Evolutionary conservation across 192 early-diverging fungal genomes (phyloP).

Genomic region (Gonapodya prolifera): DNA sequence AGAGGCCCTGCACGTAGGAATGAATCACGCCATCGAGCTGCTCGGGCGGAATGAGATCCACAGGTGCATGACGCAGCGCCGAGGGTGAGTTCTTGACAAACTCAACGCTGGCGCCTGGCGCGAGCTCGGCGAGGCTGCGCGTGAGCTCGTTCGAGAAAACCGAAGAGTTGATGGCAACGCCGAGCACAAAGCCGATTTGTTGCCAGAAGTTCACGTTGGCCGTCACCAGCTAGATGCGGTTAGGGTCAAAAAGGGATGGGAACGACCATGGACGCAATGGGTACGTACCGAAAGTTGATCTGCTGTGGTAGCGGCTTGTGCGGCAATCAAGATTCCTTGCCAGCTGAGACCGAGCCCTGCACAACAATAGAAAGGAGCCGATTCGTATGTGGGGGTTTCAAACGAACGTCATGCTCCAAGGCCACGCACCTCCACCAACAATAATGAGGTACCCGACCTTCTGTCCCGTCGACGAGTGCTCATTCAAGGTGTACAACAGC

Average conservation of each 20-base stretch:
- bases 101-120: background rate
- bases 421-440: conserved; percentile 58
- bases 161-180: background rate
- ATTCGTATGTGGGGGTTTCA: conserved; percentile 29
- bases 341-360: conserved; percentile 46
- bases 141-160: background rate
- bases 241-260: background rate
- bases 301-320: background rate
- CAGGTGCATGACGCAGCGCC: background rate
- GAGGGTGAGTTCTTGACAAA: background rate
- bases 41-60: background rate
- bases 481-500: conserved; percentile 37
- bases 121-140: background rate
- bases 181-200: background rate
- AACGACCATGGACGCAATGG: background rate
- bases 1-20: background rate
- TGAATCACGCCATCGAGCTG: background rate
- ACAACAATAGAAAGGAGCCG: conserved; percentile 56
- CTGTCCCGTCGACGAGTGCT: conserved; percentile 26
- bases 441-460: conserved; percentile 40
- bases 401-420: conserved; percentile 41
- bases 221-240: background rate
- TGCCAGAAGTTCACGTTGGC: conserved; percentile 5
- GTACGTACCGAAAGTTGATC: background rate
- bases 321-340: background rate